These are phyloP conservation scores for Rhododendron vialii DNA, from an alignment of 148 eudicot genomes.

Conservation along the genomic window DNA sequence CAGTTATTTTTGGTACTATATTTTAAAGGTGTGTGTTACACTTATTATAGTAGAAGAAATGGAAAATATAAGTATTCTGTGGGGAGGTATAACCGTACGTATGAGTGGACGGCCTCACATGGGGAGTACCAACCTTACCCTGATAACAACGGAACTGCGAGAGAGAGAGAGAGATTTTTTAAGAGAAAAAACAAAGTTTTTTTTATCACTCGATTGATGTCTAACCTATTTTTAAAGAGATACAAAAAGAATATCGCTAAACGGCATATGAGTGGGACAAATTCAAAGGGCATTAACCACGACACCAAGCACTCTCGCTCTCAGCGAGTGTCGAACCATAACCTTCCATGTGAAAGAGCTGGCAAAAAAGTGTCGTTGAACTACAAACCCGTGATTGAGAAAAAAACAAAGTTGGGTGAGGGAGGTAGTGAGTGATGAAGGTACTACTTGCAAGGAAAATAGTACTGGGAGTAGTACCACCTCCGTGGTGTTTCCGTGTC, in stretches of 20 bases:
- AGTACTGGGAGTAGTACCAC: not conserved
- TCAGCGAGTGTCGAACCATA: too few species aligned
- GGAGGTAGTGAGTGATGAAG: not conserved
- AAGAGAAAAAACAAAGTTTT: too few species aligned
- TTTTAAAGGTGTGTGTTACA: too few species aligned
- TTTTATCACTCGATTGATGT: too few species aligned
- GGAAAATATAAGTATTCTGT: not conserved
- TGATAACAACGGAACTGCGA: constrained; percentile 32
- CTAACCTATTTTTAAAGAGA: too few species aligned
- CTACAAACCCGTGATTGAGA: not conserved
- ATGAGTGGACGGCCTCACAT: constrained; percentile 21
- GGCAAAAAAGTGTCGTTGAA: too few species aligned
- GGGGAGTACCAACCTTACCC: constrained; percentile 24
- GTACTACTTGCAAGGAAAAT: not conserved
- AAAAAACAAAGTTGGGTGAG: not conserved
- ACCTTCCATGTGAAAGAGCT: too few species aligned
- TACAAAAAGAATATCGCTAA: too few species aligned
- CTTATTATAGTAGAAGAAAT: not conserved
- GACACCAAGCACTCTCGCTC: too few species aligned
- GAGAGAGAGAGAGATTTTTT: not conserved
- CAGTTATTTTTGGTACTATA: too few species aligned
- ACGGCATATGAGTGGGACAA: too few species aligned
- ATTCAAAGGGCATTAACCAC: too few species aligned
- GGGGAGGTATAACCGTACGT: constrained; percentile 20
- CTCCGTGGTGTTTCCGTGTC: not conserved